Base-by-base conservation (phyloP, 495 filamentous ascomycete species). In the Aspergillus sclerotioniger region DNA sequence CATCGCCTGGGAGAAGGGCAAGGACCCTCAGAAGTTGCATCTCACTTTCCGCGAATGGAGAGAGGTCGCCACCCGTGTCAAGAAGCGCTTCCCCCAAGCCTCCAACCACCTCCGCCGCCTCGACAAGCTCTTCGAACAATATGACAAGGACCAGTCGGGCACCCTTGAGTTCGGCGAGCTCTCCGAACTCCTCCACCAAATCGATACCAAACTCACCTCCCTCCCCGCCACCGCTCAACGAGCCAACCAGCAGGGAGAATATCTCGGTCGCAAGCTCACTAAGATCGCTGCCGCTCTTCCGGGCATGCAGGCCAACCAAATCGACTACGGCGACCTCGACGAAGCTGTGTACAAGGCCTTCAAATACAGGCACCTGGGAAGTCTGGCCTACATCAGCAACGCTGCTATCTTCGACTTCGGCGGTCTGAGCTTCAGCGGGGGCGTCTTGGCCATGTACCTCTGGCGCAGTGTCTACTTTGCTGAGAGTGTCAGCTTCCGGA, bases 401-500 rank as follows among this genome's bases (percentile, higher is more conserved):
- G 87, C 90, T 20, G 95, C 95, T 3, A 87, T 99, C 43, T 97
- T 99, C 64, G 95, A 99, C 66, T 80, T 90, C 32, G 81, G 81
- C 46, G 95, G 92, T 0, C 78, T 90, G 79, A 89, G 80, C 56
- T 81, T 96, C 57, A 84, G 82, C 0, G 95, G 95, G 25, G 95
- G 95, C 2, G 69, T 99, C 55, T 77, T 96, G 79, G 94, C 91
- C 10, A 92, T 98, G 64, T 99, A 99, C 73, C 83, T 96, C 53
- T 99, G 95, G 95, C 77, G 92, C 45, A 93, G 91, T 63, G 87
- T 97, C 32, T 99, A 99, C 74, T 98, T 99, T 74, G 92, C 95
- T 17, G 90, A 99, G 81, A 96, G 92, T 72, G 95, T 99, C 43
- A 96, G 91, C 69, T 80, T 96, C 49, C 76, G 95, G 67, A 99